Evolutionary conservation across 352 stramenopile species (phyloP), one percentile per base, ranked within the genome.

Genomic region (Phytopythium chamaehyphon): DNA sequence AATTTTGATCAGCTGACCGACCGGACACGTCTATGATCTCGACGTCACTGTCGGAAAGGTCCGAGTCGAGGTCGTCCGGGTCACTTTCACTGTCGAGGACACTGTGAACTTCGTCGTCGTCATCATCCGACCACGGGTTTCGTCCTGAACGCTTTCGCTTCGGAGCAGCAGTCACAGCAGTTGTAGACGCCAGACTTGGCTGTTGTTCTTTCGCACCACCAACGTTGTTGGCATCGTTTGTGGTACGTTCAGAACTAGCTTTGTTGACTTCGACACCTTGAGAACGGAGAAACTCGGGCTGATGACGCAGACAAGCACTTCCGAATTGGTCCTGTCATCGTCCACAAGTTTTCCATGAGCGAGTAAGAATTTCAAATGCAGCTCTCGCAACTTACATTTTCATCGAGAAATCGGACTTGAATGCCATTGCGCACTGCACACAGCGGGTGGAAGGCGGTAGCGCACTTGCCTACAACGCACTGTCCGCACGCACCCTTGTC

Each of bases 401-500:
- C 63, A 38, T 86, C 66, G 49, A 86, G 78, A 50, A 79, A 86
- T 26, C 69, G 64, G 36, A 93, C 71, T 45, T 73, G 77, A 48
- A 90, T 76, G 16, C 71, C 65, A 44, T 86, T 62, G 10, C 71
- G 61, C 6, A 91, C 39, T 15, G 77, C 83, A 47, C 83, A 93
- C 36, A 78, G 51, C 0, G 83, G 71, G 40, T 93, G 83, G 49
- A 90, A 93, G 21, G 80, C 69, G n/a, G 80, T 76, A 3, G 62
- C 69, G 43, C 83, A 93, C 44, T 88, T 90, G 8, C 76, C 77
- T 3, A 82, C 61, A 0, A 61, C 61, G 42, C 83, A 93, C 38
- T 90, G 80, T 21, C 75, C 83, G 59, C 80, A 90, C 9, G 83
- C 83, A 14, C 75, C 79, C 42, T 80, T 76, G 16, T 88, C 68